phyloP scores from a whole-genome alignment of 2,329 filamentous ascomycete species.

The Calonectria henricotiae region DNA sequence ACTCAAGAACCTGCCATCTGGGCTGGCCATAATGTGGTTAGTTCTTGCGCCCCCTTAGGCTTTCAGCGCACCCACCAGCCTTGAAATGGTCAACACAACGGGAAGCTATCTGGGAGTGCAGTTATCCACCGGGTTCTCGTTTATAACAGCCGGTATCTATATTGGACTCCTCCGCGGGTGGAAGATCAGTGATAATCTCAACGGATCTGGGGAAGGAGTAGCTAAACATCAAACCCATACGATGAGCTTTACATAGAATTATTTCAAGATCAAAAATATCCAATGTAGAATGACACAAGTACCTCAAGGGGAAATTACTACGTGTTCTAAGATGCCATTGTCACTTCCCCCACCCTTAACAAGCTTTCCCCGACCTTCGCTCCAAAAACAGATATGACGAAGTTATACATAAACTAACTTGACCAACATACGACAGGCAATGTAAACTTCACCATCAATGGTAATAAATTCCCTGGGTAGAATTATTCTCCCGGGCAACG shows the following conservation, averaged over 20 bases:
- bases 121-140: slow-evolving; percentile 32
- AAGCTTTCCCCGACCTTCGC: too few species aligned
- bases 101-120: slow-evolving; percentile 41
- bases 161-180: slow-evolving; percentile 15
- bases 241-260: background rate
- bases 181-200: slow-evolving; percentile 1
- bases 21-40: slow-evolving; percentile 40
- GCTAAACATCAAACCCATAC: background rate
- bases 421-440: too few species aligned
- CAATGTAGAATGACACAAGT: background rate
- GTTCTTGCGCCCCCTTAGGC: slow-evolving; percentile 30
- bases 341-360: too few species aligned
- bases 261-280: background rate
- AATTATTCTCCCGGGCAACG: too few species aligned
- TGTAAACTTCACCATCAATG: too few species aligned
- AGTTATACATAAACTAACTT: too few species aligned
- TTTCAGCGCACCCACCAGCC: slow-evolving; percentile 39
- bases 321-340: too few species aligned
- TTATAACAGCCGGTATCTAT: background rate
- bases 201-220: background rate
- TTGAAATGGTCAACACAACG: slow-evolving; percentile 34
- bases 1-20: slow-evolving; percentile 29
- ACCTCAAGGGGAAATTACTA: too few species aligned
- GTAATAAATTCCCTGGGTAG: too few species aligned
- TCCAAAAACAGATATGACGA: too few species aligned